Percentiles rank a stretch among this genome's conserved stretches.
Conservation (phyloP, 2,329 filamentous ascomycete species). For the Sporothrix euskadiensis region DNA sequence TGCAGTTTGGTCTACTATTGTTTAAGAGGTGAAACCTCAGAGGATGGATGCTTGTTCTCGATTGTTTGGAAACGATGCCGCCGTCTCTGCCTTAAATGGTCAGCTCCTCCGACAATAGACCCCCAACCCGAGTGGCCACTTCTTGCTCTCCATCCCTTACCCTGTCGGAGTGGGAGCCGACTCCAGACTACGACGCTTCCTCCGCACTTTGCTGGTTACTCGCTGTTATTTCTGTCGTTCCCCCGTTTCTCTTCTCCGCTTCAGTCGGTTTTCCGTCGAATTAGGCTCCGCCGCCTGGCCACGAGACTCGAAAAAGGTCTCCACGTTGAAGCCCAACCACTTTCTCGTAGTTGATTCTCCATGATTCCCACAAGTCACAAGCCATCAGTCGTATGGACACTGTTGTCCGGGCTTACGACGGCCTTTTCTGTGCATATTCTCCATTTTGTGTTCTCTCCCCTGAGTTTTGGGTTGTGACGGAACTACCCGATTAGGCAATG, state of each 20-base stretch:
- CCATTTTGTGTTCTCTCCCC: background rate
- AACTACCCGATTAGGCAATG: background rate
- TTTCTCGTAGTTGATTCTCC: background rate
- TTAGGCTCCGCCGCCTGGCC: background rate
- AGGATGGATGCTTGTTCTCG: background rate
- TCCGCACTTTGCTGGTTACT: constrained; percentile 2
- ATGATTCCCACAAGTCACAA: background rate
- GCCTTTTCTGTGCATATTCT: background rate
- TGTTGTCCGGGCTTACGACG: background rate
- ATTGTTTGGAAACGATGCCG: background rate
- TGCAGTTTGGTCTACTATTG: background rate
- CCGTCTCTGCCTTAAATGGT: background rate
- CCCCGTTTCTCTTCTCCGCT: background rate
- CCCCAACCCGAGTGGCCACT: background rate
- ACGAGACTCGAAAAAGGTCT: background rate
- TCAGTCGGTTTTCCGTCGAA: background rate
- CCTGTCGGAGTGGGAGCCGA: constrained; percentile 1
- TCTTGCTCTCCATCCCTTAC: background rate
- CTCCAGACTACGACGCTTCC: background rate
- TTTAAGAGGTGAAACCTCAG: background rate
- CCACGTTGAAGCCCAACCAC: background rate
- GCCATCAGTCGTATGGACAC: too few species aligned
- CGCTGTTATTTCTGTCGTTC: background rate
- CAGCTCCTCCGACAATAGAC: background rate
- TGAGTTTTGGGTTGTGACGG: background rate